Conservation (phyloP, 2,329 filamentous ascomycete genomes). For the Aspergillus costaricaensis region DNA sequence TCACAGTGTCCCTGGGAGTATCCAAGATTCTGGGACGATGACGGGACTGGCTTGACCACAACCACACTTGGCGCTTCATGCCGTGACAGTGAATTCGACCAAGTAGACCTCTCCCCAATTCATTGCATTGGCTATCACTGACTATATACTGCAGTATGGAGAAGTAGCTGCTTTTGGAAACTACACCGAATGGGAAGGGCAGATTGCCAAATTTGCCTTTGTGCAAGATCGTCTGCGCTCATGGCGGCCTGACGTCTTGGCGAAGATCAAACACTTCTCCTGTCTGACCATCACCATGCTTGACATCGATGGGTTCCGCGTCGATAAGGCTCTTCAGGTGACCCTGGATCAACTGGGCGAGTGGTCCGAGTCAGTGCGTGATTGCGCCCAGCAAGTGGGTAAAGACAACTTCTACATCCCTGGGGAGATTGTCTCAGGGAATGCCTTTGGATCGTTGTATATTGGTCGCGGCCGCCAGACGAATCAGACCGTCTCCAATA, state of each 20-base stretch:
- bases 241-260: slow-evolving; percentile 59
- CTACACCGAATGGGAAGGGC: slow-evolving; percentile 62
- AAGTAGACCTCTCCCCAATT: slow-evolving; percentile 27
- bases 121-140: background rate
- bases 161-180: slow-evolving; percentile 64
- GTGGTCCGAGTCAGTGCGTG: slow-evolving; percentile 57
- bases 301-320: slow-evolving; percentile 65
- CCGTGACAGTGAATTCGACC: slow-evolving; percentile 60
- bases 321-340: slow-evolving; percentile 65
- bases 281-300: slow-evolving; percentile 62
- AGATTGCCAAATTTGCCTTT: slow-evolving; percentile 65
- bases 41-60: slow-evolving; percentile 3
- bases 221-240: slow-evolving; percentile 67
- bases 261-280: slow-evolving; percentile 61
- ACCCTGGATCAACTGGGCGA: slow-evolving; percentile 62
- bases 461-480: slow-evolving; percentile 62
- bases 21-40: slow-evolving; percentile 62
- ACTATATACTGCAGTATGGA: slow-evolving; percentile 46
- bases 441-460: slow-evolving; percentile 61
- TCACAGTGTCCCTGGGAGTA: slow-evolving; percentile 50
- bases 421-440: slow-evolving; percentile 64
- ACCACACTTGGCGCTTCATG: slow-evolving; percentile 6
- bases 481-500: slow-evolving; percentile 49
- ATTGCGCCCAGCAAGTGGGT: slow-evolving; percentile 56
- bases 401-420: slow-evolving; percentile 66